Evolutionary conservation across 495 filamentous ascomycete genomes (phyloP).

Genomic region (Bombardia bombarda): DNA sequence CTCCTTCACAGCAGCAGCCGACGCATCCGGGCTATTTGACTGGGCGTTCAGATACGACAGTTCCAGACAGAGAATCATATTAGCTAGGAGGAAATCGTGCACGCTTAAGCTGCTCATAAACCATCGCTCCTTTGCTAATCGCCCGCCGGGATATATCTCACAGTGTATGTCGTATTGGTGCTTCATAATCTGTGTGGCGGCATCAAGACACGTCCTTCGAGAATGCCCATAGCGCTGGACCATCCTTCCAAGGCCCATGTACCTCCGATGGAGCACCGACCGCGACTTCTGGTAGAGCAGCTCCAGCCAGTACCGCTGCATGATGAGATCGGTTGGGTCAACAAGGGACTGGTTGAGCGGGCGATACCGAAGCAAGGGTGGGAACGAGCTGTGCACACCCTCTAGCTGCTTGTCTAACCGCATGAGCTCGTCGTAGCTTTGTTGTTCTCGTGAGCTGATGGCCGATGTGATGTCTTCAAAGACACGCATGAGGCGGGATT

Average conservation of each 20-base stretch:
- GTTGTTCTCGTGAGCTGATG: slow-evolving; percentile 14
- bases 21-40: slow-evolving; percentile 7
- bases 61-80: slow-evolving; percentile 33
- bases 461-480: slow-evolving; percentile 17
- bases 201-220: slow-evolving; percentile 24
- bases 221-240: slow-evolving; percentile 28
- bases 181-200: slow-evolving; percentile 25
- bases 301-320: slow-evolving; percentile 26
- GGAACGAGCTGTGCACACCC: slow-evolving; percentile 15
- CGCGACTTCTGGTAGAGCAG: slow-evolving; percentile 23
- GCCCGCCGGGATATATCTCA: slow-evolving; percentile 26
- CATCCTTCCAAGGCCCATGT: slow-evolving; percentile 19
- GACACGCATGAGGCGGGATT: slow-evolving; percentile 15
- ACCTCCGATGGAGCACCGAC: slow-evolving; percentile 25
- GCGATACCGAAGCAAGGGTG: slow-evolving; percentile 13
- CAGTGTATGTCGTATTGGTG: slow-evolving; percentile 29
- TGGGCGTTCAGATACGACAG: slow-evolving; percentile 15
- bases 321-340: slow-evolving; percentile 23
- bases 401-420: slow-evolving; percentile 23
- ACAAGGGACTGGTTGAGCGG: slow-evolving; percentile 12
- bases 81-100: slow-evolving; percentile 29
- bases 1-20: not conserved
- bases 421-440: slow-evolving; percentile 23
- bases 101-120: slow-evolving; percentile 24
- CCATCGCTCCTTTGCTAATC: slow-evolving; percentile 24